Percentiles rank a stretch among this genome's conserved stretches.
These are phyloP conservation scores for Mollisia scopiformis DNA, from an alignment of 2,329 filamentous ascomycete genomes.

Conservation along the genomic window DNA sequence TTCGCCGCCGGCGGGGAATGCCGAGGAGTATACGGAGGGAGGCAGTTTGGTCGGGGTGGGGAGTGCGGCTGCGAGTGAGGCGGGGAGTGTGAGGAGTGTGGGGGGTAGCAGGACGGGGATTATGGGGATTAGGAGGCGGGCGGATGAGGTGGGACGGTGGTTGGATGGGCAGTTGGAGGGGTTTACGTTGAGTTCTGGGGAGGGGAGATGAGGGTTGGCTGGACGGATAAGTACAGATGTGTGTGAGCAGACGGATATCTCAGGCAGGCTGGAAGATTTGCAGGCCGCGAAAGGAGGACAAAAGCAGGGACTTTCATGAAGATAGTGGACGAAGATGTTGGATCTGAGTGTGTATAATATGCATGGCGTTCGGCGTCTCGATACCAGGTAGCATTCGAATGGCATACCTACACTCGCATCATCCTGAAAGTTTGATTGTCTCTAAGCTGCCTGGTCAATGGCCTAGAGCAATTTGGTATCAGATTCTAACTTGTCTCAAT, in stretches of 20 bases:
- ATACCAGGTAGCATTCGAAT: slow-evolving; percentile 14
- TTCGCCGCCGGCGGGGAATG: slow-evolving; percentile 14
- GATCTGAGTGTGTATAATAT: slow-evolving; percentile 2
- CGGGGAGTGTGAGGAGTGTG: slow-evolving; percentile 36
- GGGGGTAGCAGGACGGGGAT: slow-evolving; percentile 43
- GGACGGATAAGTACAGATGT: background rate
- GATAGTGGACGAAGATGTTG: background rate
- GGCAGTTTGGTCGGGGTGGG: slow-evolving; percentile 12
- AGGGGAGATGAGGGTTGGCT: slow-evolving; percentile 23
- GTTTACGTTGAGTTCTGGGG: slow-evolving; percentile 31
- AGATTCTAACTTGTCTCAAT: too few species aligned
- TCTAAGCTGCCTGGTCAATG: too few species aligned
- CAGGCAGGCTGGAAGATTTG: too few species aligned
- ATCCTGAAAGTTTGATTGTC: too few species aligned
- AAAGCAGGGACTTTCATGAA: background rate
- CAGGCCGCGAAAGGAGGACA: background rate
- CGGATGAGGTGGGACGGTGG: slow-evolving; percentile 61
- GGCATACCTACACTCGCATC: background rate
- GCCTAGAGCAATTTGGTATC: too few species aligned
- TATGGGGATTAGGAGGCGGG: slow-evolving; percentile 55
- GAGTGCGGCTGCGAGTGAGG: slow-evolving; percentile 36
- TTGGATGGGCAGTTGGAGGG: slow-evolving; percentile 61
- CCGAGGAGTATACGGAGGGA: background rate
- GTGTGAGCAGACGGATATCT: too few species aligned
- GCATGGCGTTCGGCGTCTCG: slow-evolving; percentile 6